Evolutionary conservation across 768 basidiomycete species (phyloP).

Genomic region (Clathrus columnatus): DNA sequence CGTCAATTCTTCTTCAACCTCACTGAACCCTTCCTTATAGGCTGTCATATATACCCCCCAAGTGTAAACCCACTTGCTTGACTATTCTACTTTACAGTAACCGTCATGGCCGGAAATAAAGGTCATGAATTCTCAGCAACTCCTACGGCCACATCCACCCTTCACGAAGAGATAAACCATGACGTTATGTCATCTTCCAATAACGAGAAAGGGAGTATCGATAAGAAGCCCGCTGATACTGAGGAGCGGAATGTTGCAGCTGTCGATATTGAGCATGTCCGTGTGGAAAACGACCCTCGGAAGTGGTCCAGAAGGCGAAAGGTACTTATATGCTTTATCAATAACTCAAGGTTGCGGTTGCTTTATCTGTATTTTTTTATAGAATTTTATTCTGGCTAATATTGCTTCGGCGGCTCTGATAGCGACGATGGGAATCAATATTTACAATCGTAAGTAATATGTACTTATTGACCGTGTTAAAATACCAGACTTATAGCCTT

Average conservation of each 20-base stretch:
- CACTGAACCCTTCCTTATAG: neutral
- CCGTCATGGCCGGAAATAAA: neutral
- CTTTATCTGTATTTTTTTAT: conserved; percentile 24
- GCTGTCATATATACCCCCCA: neutral
- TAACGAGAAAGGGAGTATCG: neutral
- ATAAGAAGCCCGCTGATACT: neutral
- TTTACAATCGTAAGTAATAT: conserved; percentile 50
- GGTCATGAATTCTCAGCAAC: neutral
- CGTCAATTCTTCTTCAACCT: neutral
- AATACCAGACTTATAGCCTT: neutral
- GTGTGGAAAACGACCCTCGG: conserved; percentile 53
- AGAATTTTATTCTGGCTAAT: conserved; percentile 10
- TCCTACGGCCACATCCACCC: conserved; percentile 3
- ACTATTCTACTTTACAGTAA: neutral
- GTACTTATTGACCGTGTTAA: neutral
- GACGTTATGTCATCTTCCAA: neutral
- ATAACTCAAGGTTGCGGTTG: neutral
- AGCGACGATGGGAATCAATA: conserved; percentile 48
- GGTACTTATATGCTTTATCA: conserved; percentile 24
- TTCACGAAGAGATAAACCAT: conserved; percentile 1
- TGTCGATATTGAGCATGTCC: conserved; percentile 28
- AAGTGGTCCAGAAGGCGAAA: conserved; percentile 49
- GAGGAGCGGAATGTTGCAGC: neutral
- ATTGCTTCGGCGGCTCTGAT: conserved; percentile 48
- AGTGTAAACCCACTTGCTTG: neutral